Evolutionary conservation across 2,329 filamentous ascomycete species (phyloP), one percentile per base, ranked within the genome.

Genomic region (Aureobasidium melanogenum): DNA sequence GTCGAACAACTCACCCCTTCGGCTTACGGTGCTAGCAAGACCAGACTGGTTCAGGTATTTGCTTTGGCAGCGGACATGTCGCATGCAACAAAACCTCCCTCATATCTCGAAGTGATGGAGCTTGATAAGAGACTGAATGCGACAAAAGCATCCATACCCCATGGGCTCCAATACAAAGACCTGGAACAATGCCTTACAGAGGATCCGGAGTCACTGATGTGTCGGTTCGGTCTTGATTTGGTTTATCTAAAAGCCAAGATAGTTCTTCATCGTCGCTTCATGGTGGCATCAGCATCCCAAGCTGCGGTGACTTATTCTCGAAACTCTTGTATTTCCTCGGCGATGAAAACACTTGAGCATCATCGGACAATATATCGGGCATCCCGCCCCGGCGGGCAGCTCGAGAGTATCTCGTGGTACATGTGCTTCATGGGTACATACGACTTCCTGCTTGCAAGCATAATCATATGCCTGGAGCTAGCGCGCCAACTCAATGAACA

Each of bases 231-330:
- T 43, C 67, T 84, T 24, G 76, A 82, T 19, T 68, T 83, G 5
- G 70, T 81, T 5, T 80, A 79, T 65, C 76, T 79, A 48, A 82
- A 82, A 66, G 72, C 78, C 9, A 76, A 77, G 52, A 76, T 79
- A 34, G 77, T 83, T 1, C 67, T 85, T n/a, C 82, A 84, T 66
- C 75, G 82, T 17, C 77, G 76, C 30, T 82, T 79, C 64, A 75
- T 84, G 64, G 70, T 69, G 44, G 30, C 52, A 8, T 52, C 39
- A 12, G 48, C 28, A 10, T 43, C 59, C 5, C 51, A 72, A 67
- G 36, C 63, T 9, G 47, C 54, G 22, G 77, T 75, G 60, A 67
- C 68, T 0, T 74, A 77, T 48, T 82, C 79, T 4, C 73, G 78
- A 48, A 70, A 69, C 28, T 73, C 73, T 1, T 82, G 80, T 58